Percentiles rank a stretch among this genome's conserved stretches.
Conservation (phyloP, 2,329 filamentous ascomycete genomes). For the Paecilomyces niveus region DNA sequence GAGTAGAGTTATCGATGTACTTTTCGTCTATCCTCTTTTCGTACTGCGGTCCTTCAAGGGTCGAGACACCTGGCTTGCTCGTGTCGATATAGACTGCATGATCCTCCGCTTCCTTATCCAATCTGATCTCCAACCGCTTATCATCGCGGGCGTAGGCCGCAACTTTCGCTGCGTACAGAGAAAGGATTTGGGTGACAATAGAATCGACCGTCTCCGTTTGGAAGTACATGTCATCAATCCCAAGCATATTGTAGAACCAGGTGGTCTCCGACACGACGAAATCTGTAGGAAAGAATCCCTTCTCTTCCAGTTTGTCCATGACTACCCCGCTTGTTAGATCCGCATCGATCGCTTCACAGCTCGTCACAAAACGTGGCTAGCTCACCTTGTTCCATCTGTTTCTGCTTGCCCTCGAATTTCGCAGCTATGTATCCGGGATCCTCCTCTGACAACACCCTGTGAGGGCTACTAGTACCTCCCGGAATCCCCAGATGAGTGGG, state of each 20-base stretch:
- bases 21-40: constrained; percentile 91
- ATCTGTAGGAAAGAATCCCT: constrained; percentile 76
- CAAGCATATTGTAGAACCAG: constrained; percentile 97
- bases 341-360: not conserved
- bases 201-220: constrained; percentile 78
- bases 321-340: constrained; percentile 46
- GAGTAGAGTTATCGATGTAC: constrained; percentile 75
- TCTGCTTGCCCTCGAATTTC: constrained; percentile 83
- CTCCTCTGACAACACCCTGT: constrained; percentile 74
- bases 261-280: constrained; percentile 79
- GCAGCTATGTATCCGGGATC: constrained; percentile 92
- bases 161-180: constrained; percentile 92
- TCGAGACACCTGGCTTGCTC: constrained; percentile 76
- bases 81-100: constrained; percentile 99
- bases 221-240: constrained; percentile 98
- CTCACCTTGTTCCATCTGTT: constrained; percentile 78
- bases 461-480: constrained; percentile 39
- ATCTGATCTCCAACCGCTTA: constrained; percentile 84
- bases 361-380: constrained; percentile 1
- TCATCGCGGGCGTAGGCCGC: constrained; percentile 89
- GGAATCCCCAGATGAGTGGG: constrained; percentile 77
- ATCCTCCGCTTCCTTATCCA: constrained; percentile 91
- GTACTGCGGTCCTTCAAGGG: constrained; percentile 75
- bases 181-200: constrained; percentile 90
- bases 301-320: constrained; percentile 69